These are phyloP conservation scores for Dioscorea cayenensis DNA, from an alignment of 116 monocot genomes.

Conservation along the genomic window DNA sequence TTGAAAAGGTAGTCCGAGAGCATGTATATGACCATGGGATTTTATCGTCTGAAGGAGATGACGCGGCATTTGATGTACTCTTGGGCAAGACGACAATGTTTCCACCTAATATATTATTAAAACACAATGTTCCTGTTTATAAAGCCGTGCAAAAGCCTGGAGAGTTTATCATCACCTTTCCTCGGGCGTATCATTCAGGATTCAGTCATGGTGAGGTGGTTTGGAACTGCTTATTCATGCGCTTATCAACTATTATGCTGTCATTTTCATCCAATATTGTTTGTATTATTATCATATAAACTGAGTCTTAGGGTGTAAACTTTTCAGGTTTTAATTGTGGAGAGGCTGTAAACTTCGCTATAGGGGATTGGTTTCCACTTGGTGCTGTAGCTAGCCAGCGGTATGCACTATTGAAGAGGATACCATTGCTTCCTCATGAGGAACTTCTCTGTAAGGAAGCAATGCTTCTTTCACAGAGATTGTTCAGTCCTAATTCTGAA, in stretches of 20 bases:
- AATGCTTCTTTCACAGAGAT: constrained; percentile 37
- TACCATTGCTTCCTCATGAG: constrained; percentile 75
- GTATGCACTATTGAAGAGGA: constrained; percentile 76
- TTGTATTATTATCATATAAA: neutral
- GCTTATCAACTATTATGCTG: neutral
- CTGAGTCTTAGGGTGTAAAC: neutral
- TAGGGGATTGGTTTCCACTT: constrained; percentile 85
- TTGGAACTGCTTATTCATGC: neutral
- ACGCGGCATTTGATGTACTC: constrained; percentile 86
- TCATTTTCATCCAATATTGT: neutral
- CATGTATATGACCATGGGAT: constrained; percentile 76
- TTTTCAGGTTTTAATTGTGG: constrained; percentile 91
- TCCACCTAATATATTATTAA: constrained; percentile 75
- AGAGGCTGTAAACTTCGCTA: constrained; percentile 96
- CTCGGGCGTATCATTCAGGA: constrained; percentile 93
- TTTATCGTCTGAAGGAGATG: constrained; percentile 42
- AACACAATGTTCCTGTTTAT: constrained; percentile 84
- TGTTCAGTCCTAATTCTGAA: constrained; percentile 6
- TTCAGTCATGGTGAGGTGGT: constrained; percentile 80
- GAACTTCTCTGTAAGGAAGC: constrained; percentile 93
- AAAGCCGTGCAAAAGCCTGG: constrained; percentile 96
- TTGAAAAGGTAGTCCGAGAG: constrained; percentile 64
- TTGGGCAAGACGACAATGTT: constrained; percentile 98
- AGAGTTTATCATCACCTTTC: constrained; percentile 93
- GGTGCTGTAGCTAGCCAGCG: constrained; percentile 71